Evolutionary conservation across 2,329 filamentous ascomycete species (phyloP).

Genomic region (Hymenoscyphus infarciens): DNA sequence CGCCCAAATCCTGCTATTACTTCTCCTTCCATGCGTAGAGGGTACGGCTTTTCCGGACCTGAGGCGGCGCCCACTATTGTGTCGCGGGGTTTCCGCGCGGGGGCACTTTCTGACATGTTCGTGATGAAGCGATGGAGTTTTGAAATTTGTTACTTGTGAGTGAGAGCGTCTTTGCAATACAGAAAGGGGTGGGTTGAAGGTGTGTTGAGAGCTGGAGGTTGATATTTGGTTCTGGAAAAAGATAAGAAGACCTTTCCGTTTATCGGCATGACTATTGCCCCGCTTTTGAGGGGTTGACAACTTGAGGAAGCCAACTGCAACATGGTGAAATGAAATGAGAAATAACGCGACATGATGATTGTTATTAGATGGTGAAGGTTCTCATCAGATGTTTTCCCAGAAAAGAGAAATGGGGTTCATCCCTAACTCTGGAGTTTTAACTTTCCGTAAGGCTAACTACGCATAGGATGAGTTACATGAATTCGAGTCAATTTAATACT

Average conservation of each 20-base stretch:
- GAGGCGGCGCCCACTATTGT: slow-evolving; percentile 67
- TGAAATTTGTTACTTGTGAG: background rate
- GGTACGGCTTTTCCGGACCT: slow-evolving; percentile 76
- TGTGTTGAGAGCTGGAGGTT: background rate
- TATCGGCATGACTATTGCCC: background rate
- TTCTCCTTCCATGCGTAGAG: slow-evolving; percentile 76
- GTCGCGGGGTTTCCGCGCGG: slow-evolving; percentile 48
- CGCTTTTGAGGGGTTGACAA: background rate
- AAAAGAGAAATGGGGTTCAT: too few relatives aligned
- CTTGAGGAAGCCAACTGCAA: too few relatives aligned
- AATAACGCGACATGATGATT: too few relatives aligned
- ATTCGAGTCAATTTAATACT: too few relatives aligned
- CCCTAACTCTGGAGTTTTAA: too few relatives aligned
- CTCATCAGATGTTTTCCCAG: too few relatives aligned
- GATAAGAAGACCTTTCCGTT: background rate
- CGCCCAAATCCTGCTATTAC: slow-evolving; percentile 93
- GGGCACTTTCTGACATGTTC: slow-evolving; percentile 19
- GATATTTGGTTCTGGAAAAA: background rate
- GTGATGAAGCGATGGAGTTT: background rate
- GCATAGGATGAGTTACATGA: too few relatives aligned
- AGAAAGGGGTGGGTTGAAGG: background rate
- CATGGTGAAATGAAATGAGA: too few relatives aligned
- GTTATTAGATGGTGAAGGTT: too few relatives aligned
- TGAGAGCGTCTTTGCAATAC: background rate
- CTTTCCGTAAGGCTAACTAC: too few relatives aligned